Evolutionary conservation across 768 basidiomycete genomes (phyloP).

Genomic region (Lentinus tigrinus): DNA sequence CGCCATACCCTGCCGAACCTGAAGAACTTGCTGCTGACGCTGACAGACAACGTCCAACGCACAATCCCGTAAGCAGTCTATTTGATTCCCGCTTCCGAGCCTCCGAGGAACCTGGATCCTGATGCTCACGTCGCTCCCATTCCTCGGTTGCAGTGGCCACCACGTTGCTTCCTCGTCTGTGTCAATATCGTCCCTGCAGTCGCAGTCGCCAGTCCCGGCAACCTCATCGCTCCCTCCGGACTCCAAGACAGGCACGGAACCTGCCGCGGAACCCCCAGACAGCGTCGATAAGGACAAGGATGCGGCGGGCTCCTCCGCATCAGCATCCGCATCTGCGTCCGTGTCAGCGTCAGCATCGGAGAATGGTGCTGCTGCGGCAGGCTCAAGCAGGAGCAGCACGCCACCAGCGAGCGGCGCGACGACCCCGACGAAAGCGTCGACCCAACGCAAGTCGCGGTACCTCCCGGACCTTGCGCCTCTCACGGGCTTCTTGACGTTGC

Average conservation of each 20-base stretch:
- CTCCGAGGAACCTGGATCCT: background rate
- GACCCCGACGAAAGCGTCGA: slow-evolving; percentile 48
- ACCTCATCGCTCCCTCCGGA: slow-evolving; percentile 8
- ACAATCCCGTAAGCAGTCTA: slow-evolving; percentile 40
- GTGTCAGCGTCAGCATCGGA: background rate
- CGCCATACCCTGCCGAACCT: slow-evolving; percentile 96
- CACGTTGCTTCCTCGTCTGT: slow-evolving; percentile 16
- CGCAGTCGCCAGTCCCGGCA: slow-evolving; percentile 14
- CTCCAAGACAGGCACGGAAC: background rate
- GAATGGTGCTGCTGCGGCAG: slow-evolving; percentile 1
- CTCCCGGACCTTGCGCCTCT: slow-evolving; percentile 65
- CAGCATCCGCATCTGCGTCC: background rate
- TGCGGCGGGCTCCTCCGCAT: background rate
- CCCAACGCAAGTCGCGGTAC: slow-evolving; percentile 25
- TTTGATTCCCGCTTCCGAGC: background rate
- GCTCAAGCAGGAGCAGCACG: slow-evolving; percentile 24
- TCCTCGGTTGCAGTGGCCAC: slow-evolving; percentile 7
- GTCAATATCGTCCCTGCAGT: slow-evolving; percentile 23
- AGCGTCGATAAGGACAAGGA: background rate
- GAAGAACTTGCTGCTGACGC: slow-evolving; percentile 86
- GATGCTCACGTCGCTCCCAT: background rate
- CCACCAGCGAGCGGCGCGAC: slow-evolving; percentile 55
- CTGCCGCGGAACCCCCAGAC: background rate
- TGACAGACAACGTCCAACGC: slow-evolving; percentile 68
- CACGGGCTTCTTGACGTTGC: slow-evolving; percentile 60